Conservation (phyloP, 306 rosid genomes). For the Castanea mollissima region DNA sequence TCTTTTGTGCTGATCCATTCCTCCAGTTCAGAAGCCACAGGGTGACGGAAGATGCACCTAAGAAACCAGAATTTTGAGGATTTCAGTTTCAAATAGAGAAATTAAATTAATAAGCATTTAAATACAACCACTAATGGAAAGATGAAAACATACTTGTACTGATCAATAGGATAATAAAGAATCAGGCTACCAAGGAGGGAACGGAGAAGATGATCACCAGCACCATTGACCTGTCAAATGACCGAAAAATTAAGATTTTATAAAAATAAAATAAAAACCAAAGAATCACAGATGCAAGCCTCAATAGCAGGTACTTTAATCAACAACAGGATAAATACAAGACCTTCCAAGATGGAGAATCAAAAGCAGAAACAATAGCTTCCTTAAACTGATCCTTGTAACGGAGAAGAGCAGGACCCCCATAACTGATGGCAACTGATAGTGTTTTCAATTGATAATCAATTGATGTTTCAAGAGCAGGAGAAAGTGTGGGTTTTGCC, state of each 20-base stretch:
- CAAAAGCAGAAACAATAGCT: conserved; percentile 78
- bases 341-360: conserved; percentile 98
- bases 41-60: conserved; percentile 81
- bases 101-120: conserved; percentile 3
- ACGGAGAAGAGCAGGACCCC: conserved; percentile 72
- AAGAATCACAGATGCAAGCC: conserved; percentile 8
- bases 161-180: conserved; percentile 92
- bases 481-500: conserved; percentile 84
- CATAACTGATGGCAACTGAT: conserved; percentile 86
- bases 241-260: conserved; percentile 7
- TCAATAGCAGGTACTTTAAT: conserved; percentile 11
- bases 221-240: conserved; percentile 79
- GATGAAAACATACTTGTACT: conserved; percentile 60
- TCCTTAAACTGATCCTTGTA: conserved; percentile 80
- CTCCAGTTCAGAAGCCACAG: conserved; percentile 75
- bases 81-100: conserved; percentile 15
- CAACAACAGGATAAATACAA: conserved; percentile 18
- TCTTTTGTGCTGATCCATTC: conserved; percentile 95
- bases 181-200: conserved; percentile 89
- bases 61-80: conserved; percentile 13
- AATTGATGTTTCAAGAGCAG: conserved; percentile 94
- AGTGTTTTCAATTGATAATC: conserved; percentile 88
- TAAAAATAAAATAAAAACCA: not conserved
- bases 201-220: conserved; percentile 96
- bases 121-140: not conserved